phyloP scores from a whole-genome alignment of 331 rosid species.

The Malus hybrid region DNA sequence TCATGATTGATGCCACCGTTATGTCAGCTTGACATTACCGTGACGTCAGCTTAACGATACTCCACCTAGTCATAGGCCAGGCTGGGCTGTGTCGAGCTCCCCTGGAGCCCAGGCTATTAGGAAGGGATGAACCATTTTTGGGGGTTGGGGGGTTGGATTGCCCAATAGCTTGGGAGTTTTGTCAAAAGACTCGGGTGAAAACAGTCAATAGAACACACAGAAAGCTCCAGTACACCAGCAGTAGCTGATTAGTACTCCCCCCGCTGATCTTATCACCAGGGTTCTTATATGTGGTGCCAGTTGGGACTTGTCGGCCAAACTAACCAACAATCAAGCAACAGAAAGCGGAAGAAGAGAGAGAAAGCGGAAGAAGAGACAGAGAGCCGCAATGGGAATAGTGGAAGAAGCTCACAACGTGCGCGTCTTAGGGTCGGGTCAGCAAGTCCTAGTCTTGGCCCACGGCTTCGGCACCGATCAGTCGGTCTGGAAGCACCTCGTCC shows the following conservation, averaged over 20 bases:
- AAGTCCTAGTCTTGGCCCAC: constrained; percentile 46
- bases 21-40: no score
- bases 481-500: constrained; percentile 63
- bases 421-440: constrained; percentile 42
- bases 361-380: no score
- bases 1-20: no score
- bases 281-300: not conserved
- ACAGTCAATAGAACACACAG: not conserved
- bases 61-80: no score
- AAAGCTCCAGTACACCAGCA: not conserved
- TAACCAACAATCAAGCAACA: not conserved
- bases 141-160: no score
- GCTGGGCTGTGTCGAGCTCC: no score
- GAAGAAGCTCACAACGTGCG: constrained; percentile 75
- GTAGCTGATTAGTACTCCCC: not conserved
- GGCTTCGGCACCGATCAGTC: constrained; percentile 86
- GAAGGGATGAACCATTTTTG: no score
- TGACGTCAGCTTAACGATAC: no score
- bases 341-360: not conserved
- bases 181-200: not conserved
- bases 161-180: no score
- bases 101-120: no score
- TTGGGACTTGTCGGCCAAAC: not conserved
- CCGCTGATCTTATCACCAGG: not conserved
- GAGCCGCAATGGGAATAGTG: constrained; percentile 43